These are phyloP conservation scores for Tetrahymena borealis DNA, from an alignment of 73 alveolate genomes.

Conservation along the genomic window DNA sequence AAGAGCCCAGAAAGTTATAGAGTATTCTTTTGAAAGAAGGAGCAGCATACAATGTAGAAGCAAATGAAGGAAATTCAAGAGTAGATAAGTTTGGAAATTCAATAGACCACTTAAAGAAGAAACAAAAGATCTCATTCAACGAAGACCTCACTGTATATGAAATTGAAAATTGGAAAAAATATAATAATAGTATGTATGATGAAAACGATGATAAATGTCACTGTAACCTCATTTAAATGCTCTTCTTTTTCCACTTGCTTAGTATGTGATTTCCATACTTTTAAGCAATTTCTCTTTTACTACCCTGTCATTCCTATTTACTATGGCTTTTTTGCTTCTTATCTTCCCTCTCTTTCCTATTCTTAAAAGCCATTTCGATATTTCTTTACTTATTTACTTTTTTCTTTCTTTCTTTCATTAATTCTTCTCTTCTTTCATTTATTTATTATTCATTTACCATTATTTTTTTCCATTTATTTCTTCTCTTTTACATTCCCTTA, in stretches of 20 bases:
- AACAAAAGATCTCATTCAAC: neutral
- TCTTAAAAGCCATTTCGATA: too few species aligned
- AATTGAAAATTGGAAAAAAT: neutral
- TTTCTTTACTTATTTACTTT: neutral
- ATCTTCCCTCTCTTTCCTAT: neutral
- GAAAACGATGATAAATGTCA: conserved; percentile 1
- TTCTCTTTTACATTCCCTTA: neutral
- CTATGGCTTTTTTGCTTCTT: neutral
- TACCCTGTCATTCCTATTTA: neutral
- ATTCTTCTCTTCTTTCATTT: neutral
- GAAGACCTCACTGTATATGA: neutral
- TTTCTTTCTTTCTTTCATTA: neutral
- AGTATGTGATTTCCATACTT: conserved; percentile 1
- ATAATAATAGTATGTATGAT: neutral
- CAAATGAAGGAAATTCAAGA: neutral
- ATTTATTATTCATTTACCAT: neutral
- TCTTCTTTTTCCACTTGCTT: conserved; percentile 2
- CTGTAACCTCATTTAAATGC: conserved; percentile 2
- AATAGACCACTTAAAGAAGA: neutral
- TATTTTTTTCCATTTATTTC: neutral
- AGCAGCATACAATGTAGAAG: conserved; percentile 3
- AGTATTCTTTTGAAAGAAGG: neutral
- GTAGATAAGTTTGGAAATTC: neutral
- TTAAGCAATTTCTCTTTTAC: neutral
- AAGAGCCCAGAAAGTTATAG: neutral